phyloP scores from a whole-genome alignment of 2,329 filamentous ascomycete genomes.

The Gaeumannomyces sp. region DNA sequence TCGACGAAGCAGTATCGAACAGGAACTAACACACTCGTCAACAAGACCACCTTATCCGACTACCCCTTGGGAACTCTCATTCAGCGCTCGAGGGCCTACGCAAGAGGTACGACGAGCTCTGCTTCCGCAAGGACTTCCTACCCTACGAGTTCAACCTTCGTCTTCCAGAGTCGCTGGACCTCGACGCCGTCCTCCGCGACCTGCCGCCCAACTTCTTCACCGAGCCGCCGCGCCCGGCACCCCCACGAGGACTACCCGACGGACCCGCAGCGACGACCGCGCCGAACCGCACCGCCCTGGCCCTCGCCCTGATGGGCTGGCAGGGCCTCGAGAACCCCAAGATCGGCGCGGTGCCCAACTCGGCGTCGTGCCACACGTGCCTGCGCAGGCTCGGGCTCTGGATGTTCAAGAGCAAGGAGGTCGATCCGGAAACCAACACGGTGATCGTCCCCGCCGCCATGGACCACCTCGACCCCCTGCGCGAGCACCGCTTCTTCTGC shows the following conservation, averaged over 20 bases:
- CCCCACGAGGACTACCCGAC: conserved; percentile 11
- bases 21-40: conserved; percentile 24
- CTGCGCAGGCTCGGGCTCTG: conserved; percentile 85
- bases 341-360: conserved; percentile 58
- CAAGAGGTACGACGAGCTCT: conserved; percentile 59
- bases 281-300: conserved; percentile 57
- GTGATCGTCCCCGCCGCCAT: conserved; percentile 55
- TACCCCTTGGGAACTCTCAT: conserved; percentile 57
- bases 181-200: conserved; percentile 43
- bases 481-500: conserved; percentile 77
- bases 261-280: conserved; percentile 20
- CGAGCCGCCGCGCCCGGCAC: conserved; percentile 29
- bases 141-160: conserved; percentile 58
- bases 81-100: conserved; percentile 52
- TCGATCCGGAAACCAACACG: conserved; percentile 43
- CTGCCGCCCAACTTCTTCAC: conserved; percentile 52
- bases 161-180: conserved; percentile 44
- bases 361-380: conserved; percentile 78
- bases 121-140: conserved; percentile 45
- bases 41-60: conserved; percentile 49
- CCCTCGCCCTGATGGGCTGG: conserved; percentile 70
- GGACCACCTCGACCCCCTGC: conserved; percentile 60
- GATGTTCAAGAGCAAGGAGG: conserved; percentile 79
- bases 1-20: neutral
- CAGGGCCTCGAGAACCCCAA: conserved; percentile 53